Percentiles rank a stretch among this genome's conserved stretches.
Evolutionary conservation across 805 yeast genomes (phyloP).

Genomic region (Saccharomyces eubayanus): DNA sequence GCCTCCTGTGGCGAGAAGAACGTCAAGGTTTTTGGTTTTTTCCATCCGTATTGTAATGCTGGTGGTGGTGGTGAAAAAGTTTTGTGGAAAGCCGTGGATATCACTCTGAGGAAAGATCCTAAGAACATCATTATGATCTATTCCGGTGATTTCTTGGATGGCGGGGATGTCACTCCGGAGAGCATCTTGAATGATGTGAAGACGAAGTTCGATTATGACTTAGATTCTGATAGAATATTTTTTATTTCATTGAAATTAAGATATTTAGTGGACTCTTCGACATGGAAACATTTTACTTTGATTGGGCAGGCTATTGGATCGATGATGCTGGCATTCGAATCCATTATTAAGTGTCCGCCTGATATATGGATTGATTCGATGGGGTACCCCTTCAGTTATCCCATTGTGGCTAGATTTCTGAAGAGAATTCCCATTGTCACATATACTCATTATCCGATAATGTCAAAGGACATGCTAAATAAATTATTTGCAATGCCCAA

Average conservation of each 20-base stretch:
- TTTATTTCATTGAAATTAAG: constrained; percentile 53
- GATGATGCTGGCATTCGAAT: constrained; percentile 56
- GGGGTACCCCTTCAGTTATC: constrained; percentile 87
- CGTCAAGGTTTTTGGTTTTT: constrained; percentile 58
- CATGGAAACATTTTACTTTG: constrained; percentile 76
- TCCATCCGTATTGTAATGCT: constrained; percentile 92
- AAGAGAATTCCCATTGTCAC: constrained; percentile 70
- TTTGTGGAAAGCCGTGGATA: constrained; percentile 83
- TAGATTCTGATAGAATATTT: constrained; percentile 47
- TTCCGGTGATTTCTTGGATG: constrained; percentile 43
- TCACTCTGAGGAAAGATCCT: constrained; percentile 46
- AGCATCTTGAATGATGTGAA: constrained; percentile 45
- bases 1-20: constrained; percentile 16
- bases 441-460: constrained; percentile 91
- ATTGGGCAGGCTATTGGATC: constrained; percentile 86
- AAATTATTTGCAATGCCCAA: constrained; percentile 37
- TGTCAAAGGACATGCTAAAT: constrained; percentile 78
- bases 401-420: constrained; percentile 42
- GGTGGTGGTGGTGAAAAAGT: constrained; percentile 99
- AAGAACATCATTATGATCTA: constrained; percentile 59
- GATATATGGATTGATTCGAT: constrained; percentile 92
- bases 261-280: constrained; percentile 54
- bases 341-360: constrained; percentile 59
- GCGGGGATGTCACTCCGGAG: constrained; percentile 36
- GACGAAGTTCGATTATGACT: constrained; percentile 47